phyloP scores from a whole-genome alignment of 2,329 filamentous ascomycete species.

The Botryotinia calthae region DNA sequence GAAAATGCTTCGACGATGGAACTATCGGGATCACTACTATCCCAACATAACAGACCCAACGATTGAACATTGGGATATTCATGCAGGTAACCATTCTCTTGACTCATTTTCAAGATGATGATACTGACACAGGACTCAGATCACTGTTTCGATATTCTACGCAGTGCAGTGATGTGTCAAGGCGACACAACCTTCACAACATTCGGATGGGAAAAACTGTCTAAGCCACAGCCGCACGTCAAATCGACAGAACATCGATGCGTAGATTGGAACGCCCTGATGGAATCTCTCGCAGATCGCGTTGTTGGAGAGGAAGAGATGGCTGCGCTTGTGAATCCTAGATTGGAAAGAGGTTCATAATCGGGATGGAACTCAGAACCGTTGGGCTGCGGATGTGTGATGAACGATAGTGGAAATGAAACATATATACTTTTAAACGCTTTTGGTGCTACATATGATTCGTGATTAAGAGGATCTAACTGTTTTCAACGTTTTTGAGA shows the following conservation, averaged over 20 bases:
- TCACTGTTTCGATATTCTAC: constrained; percentile 15
- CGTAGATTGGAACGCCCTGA: not conserved
- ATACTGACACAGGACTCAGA: not conserved
- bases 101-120: too few species aligned
- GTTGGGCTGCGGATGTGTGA: not conserved
- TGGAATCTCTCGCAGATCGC: not conserved
- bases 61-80: constrained; percentile 13
- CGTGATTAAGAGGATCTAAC: not conserved
- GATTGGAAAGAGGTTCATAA: not conserved
- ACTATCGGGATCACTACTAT: constrained; percentile 9
- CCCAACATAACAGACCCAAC: constrained; percentile 10
- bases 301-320: constrained; percentile 9
- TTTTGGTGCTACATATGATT: not conserved
- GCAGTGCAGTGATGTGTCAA: constrained; percentile 14
- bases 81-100: not conserved
- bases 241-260: constrained; percentile 8
- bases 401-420: not conserved
- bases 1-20: constrained; percentile 16
- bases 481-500: not conserved
- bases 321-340: constrained; percentile 13
- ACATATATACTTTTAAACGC: not conserved
- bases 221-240: constrained; percentile 9
- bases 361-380: not conserved
- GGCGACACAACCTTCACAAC: constrained; percentile 14
- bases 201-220: constrained; percentile 9